A percentile compares a stretch with the other conserved stretches of the same genome.
These are phyloP conservation scores for Boletus subcaerulescens DNA, from an alignment of 768 basidiomycete genomes.

Conservation along the genomic window DNA sequence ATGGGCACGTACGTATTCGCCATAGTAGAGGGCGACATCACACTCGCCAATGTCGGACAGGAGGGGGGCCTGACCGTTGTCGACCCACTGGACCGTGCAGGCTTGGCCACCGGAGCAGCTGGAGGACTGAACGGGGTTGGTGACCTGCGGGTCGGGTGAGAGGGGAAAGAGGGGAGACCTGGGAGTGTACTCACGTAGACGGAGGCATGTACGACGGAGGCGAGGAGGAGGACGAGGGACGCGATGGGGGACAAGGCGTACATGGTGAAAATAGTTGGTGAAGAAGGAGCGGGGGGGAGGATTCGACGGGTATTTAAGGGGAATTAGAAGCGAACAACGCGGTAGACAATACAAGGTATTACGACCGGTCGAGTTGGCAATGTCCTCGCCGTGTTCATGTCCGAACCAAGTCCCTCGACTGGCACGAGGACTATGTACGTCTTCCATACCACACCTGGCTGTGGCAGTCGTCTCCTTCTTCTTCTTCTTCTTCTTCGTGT, in stretches of 20 bases:
- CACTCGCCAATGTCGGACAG: slow-evolving; percentile 49
- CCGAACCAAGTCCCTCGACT: not conserved
- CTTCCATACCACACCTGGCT: too few relatives aligned
- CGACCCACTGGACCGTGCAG: slow-evolving; percentile 59
- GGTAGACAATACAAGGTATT: not conserved
- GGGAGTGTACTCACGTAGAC: slow-evolving; percentile 19
- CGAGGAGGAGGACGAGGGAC: slow-evolving; percentile 22
- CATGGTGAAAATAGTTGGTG: slow-evolving; percentile 8
- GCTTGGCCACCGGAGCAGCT: slow-evolving; percentile 52
- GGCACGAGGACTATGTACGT: too few relatives aligned
- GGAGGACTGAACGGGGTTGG: slow-evolving; percentile 40
- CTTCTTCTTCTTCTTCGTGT: too few relatives aligned
- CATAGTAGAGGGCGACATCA: slow-evolving; percentile 49
- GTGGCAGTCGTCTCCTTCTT: too few relatives aligned
- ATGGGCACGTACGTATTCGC: slow-evolving; percentile 42
- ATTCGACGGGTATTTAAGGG: slow-evolving; percentile 26
- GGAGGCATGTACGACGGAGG: slow-evolving; percentile 9
- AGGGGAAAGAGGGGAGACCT: not conserved
- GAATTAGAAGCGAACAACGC: slow-evolving; percentile 21
- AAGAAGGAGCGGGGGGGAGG: not conserved
- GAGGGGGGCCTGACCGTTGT: slow-evolving; percentile 55
- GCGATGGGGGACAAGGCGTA: slow-evolving; percentile 3
- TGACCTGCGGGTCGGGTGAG: slow-evolving; percentile 37
- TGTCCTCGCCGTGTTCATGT: slow-evolving; percentile 18
- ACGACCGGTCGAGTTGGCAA: slow-evolving; percentile 1